These are phyloP conservation scores for Ceratocystiopsis minuta DNA, from an alignment of 2,329 filamentous ascomycete genomes.

Conservation along the genomic window DNA sequence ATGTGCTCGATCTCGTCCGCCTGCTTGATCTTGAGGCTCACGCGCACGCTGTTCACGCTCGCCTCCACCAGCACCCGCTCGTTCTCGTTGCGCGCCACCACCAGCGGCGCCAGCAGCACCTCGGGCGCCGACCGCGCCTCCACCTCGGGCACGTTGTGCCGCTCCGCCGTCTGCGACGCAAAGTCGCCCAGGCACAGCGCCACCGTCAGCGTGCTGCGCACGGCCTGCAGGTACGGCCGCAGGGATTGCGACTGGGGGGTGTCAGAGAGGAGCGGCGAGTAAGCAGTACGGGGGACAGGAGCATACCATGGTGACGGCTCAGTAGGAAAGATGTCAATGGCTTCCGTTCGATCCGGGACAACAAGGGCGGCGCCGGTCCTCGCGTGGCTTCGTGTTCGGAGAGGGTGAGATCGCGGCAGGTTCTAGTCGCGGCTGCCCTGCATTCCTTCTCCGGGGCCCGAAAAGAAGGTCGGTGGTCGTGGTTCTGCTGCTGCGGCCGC, in stretches of 20 bases:
- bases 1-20: constrained; percentile 98
- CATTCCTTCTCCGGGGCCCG: too few species aligned
- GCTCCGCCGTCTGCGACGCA: constrained; percentile 86
- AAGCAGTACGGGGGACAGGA: too few species aligned
- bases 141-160: constrained; percentile 95
- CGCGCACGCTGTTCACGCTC: constrained; percentile 87
- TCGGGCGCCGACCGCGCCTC: constrained; percentile 87
- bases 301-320: too few species aligned
- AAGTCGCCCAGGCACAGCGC: constrained; percentile 93
- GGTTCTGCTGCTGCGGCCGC: too few species aligned
- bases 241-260: constrained; percentile 69
- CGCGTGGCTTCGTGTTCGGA: too few species aligned
- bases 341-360: too few species aligned
- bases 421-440: too few species aligned
- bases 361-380: too few species aligned
- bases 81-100: constrained; percentile 87
- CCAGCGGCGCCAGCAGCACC: constrained; percentile 79
- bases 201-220: constrained; percentile 83
- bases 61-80: constrained; percentile 93
- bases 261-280: too few species aligned
- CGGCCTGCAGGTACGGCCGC: constrained; percentile 88
- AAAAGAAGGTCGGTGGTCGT: too few species aligned
- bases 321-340: too few species aligned
- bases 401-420: too few species aligned
- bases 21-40: constrained; percentile 99